Evolutionary conservation across 2,329 filamentous ascomycete species (phyloP).

Genomic region (Fusarium fujikuroi): DNA sequence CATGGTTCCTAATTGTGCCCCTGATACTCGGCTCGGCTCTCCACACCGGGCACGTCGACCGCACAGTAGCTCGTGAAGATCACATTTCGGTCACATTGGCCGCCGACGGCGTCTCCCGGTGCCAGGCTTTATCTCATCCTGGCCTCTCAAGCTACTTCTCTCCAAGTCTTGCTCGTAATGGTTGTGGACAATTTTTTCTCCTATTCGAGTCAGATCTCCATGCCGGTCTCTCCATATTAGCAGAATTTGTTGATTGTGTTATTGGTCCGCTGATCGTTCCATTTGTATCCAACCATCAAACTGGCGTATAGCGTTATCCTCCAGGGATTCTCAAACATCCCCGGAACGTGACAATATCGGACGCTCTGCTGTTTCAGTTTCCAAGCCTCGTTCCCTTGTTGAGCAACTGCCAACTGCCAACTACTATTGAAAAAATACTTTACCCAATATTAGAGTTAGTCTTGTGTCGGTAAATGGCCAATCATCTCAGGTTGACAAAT

Average conservation of each 20-base stretch:
- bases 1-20: background rate
- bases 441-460: background rate
- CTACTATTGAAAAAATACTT: background rate
- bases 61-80: slow-evolving; percentile 21
- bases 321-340: background rate
- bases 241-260: background rate
- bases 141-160: background rate
- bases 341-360: slow-evolving; percentile 7
- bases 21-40: slow-evolving; percentile 18
- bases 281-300: background rate
- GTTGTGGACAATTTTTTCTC: slow-evolving; percentile 9
- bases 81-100: slow-evolving; percentile 3
- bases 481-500: background rate
- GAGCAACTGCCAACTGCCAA: background rate
- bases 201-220: slow-evolving; percentile 17
- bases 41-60: slow-evolving; percentile 20
- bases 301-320: slow-evolving; percentile 9
- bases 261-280: background rate
- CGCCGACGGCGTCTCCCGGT: slow-evolving; percentile 17
- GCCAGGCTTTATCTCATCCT: slow-evolving; percentile 2
- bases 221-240: background rate
- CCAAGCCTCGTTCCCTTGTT: background rate
- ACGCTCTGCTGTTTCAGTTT: slow-evolving; percentile 18
- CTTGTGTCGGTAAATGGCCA: background rate
- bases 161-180: background rate